Evolutionary conservation across 306 rosid genomes (phyloP), one percentile per base, ranked within the genome.

Genomic region (Medicago lupulina): DNA sequence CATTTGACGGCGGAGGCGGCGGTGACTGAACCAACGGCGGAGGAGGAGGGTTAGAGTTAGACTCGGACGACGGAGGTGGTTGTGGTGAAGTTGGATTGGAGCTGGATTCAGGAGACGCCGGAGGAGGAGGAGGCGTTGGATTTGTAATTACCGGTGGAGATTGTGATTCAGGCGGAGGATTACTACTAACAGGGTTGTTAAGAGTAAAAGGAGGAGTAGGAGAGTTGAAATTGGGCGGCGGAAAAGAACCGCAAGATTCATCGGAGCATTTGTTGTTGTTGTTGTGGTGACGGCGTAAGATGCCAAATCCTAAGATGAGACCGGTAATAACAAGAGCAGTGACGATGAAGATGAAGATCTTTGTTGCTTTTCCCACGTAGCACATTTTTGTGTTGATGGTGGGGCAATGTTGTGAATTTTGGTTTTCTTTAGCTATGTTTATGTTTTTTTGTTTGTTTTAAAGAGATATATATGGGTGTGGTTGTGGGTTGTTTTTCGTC

Each of bases 351-450:
- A 96, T 89, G 96, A 96, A 96, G 98, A 92, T 96, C 97, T 92
- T 96, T 67, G 99, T 92, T 79, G 99, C 99, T 87, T 96, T 96
- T 25, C 99, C 98, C 73, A 96, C 98, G 77, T 89, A 92, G 79
- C 99, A 96, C 97, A 95, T 84, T 67, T 47, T 74, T 47, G 80
- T 1, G 83, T 9, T 14, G 59, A 40, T 44, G 75, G 59, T 74
- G 80, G 71, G 73, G 70, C 39, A 57, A 8, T 44, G 44, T 49
- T 34, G 64, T 66, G 18, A 73, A 55, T n/a, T 67, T 15, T 59
- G 46, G 9, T 46, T 59, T 21, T 74, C 8, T 50, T 23, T 28
- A 3, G 4, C 47, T 19, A 38, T 14, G 17, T 58, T 17, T 14
- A 28, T 71, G 47, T 72, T 10, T 61, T 34, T 62, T 44, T 53